Conservation (phyloP, 805 yeast species). For the Kockiozyma suomiensis region DNA sequence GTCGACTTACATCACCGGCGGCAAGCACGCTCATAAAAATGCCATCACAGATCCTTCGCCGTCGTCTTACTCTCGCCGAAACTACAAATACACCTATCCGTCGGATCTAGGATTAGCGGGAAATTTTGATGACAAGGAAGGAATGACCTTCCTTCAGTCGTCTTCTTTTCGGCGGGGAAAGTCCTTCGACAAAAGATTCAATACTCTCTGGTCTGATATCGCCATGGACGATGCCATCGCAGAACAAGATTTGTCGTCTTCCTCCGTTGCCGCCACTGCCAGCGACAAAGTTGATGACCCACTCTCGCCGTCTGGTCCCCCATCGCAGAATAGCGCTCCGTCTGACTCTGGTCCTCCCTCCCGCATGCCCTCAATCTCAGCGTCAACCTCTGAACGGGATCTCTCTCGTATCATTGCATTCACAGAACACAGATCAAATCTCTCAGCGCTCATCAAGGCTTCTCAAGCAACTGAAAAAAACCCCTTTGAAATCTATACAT, state of each 20-base stretch:
- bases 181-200: slow-evolving; percentile 21
- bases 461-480: slow-evolving; percentile 40
- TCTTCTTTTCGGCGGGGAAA: slow-evolving; percentile 24
- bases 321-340: not conserved
- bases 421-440: slow-evolving; percentile 19
- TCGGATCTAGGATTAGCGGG: slow-evolving; percentile 29
- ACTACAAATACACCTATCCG: slow-evolving; percentile 3
- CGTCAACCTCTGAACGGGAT: not conserved
- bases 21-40: slow-evolving; percentile 2
- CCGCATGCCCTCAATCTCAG: not conserved
- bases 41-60: slow-evolving; percentile 5
- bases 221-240: slow-evolving; percentile 26
- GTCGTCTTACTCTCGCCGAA: slow-evolving; percentile 1
- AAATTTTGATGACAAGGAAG: slow-evolving; percentile 23
- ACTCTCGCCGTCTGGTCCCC: not conserved
- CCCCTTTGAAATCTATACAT: slow-evolving; percentile 43
- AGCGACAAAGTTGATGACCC: not conserved
- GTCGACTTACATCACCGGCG: slow-evolving; percentile 22
- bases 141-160: slow-evolving; percentile 28
- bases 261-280: not conserved
- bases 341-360: not conserved
- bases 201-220: slow-evolving; percentile 21
- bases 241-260: not conserved
- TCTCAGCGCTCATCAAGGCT: slow-evolving; percentile 39
- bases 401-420: slow-evolving; percentile 6